Percentiles rank a stretch among this genome's conserved stretches.
phyloP scores from a whole-genome alignment of 345 rosid genomes.

The Salix dunnii region DNA sequence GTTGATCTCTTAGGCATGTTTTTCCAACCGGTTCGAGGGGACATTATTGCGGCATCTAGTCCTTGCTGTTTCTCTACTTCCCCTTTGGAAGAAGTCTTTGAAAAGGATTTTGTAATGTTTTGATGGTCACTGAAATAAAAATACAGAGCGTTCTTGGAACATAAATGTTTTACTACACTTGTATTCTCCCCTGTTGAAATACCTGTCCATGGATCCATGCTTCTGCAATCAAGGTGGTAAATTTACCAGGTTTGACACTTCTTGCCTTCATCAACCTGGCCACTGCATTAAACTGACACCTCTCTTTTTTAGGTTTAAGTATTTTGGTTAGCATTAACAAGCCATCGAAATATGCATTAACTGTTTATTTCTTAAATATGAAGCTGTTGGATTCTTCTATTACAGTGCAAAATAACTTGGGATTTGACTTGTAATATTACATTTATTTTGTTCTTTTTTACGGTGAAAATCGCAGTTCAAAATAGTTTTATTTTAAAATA shows the following conservation, averaged over 20 bases:
- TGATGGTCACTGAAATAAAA: slow-evolving; percentile 6
- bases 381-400: too few relatives aligned
- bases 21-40: slow-evolving; percentile 29
- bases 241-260: not conserved
- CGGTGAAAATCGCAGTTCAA: too few relatives aligned
- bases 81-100: slow-evolving; percentile 8
- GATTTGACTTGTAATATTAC: too few relatives aligned
- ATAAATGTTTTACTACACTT: not conserved
- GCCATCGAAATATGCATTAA: too few relatives aligned
- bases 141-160: not conserved
- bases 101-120: slow-evolving; percentile 31
- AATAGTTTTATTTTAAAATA: too few relatives aligned
- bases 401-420: too few relatives aligned
- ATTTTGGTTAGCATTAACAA: too few relatives aligned
- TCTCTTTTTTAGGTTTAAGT: too few relatives aligned
- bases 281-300: too few relatives aligned
- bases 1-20: slow-evolving; percentile 30
- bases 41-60: slow-evolving; percentile 17
- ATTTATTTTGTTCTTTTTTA: too few relatives aligned
- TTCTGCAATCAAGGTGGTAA: not conserved
- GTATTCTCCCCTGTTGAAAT: not conserved
- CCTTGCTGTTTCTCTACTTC: slow-evolving; percentile 11
- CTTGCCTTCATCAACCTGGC: not conserved
- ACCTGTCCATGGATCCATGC: not conserved
- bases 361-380: too few relatives aligned